phyloP scores from a whole-genome alignment of 2,329 filamentous ascomycete species.

The Balansia obtecta region DNA sequence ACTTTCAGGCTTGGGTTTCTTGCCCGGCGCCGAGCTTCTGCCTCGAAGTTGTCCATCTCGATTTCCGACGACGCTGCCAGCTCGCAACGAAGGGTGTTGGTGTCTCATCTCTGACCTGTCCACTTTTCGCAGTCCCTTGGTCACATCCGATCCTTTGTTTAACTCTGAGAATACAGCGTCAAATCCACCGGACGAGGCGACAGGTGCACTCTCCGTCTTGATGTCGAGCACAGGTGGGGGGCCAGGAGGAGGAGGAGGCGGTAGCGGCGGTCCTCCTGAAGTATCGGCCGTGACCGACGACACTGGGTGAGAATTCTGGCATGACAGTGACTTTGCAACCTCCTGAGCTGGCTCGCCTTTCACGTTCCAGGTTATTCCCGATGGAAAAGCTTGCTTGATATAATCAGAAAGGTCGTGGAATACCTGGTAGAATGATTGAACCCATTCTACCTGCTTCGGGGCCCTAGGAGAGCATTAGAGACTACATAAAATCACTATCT shows the following conservation, averaged over 20 bases:
- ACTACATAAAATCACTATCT: not conserved
- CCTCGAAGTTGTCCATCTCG: conserved; percentile 43
- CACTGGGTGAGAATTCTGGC: conserved; percentile 20
- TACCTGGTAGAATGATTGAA: conserved; percentile 83
- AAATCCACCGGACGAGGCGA: conserved; percentile 47
- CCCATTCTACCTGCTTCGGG: conserved; percentile 70
- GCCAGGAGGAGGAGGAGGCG: conserved; percentile 59
- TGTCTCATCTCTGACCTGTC: conserved; percentile 96
- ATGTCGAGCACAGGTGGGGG: conserved; percentile 55
- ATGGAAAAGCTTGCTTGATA: conserved; percentile 69
- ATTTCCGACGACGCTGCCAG: conserved; percentile 56
- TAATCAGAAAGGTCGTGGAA: conserved; percentile 77
- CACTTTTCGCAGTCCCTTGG: conserved; percentile 80
- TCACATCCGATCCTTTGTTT: conserved; percentile 82
- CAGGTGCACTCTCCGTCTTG: conserved; percentile 26
- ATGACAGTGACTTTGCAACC: conserved; percentile 42
- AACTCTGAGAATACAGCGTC: conserved; percentile 84
- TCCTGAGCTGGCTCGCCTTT: conserved; percentile 62
- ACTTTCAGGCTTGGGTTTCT: conserved; percentile 76
- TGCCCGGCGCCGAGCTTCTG: conserved; percentile 80
- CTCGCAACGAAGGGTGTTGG: conserved; percentile 83
- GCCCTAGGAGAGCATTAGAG: conserved; percentile 40
- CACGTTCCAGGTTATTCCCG: conserved; percentile 78
- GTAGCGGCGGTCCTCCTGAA: conserved; percentile 42
- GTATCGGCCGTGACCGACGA: conserved; percentile 42